Base-by-base conservation (phyloP, 2,329 filamentous ascomycete genomes). In the Ramichloridium luteum region DNA sequence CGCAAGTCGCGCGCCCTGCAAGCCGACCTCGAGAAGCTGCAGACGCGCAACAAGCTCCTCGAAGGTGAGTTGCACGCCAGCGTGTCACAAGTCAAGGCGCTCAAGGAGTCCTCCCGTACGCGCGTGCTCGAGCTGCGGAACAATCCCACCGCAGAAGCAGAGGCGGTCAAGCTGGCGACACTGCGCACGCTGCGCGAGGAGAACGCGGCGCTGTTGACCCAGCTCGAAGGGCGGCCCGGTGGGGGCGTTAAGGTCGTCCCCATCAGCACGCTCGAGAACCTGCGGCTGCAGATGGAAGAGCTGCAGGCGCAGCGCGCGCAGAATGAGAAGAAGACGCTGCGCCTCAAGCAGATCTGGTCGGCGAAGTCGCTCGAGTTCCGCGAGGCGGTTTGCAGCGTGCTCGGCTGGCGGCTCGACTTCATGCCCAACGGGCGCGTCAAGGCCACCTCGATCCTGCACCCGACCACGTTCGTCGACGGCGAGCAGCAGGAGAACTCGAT, bases 341-440 rank as follows among this genome's bases (percentile, higher is more conserved):
- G 90, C 2, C 74, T 96, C 9, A 93, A 92, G 47, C 81, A 94
- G 51, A 90, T 96, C 35, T 98, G 84, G 80, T 74, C 74, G 0
- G 73, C 80, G 44, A 98, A 96, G 56, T 85, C 81, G 1, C 75
- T 80, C 47, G 90, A 98, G 60, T 96, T 98, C 62, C 83, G 92
- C 30, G 85, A 96, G 59, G 84, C 86, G 17, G 86, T 98, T 36
- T 86, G 86, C 41, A 84, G 77, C 13, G 79, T 93, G 1, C 69
- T 98, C 0, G 90, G 90, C 1, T 98, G 86, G 80, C 88, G 88
- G 32, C 74, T 96, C 9, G 85, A 90, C 17, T 96, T 98, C 55
- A 79, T 94, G 54, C 85, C 86, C n/a, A 93, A 93, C 55, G 90
- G 90, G 25, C 88, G 93, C 49, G 92, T 94, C 59, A 78, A 84